Evolutionary conservation across 1,284 basidiomycete species (phyloP).

Genomic region (Cutaneotrichosporon mucoides): DNA sequence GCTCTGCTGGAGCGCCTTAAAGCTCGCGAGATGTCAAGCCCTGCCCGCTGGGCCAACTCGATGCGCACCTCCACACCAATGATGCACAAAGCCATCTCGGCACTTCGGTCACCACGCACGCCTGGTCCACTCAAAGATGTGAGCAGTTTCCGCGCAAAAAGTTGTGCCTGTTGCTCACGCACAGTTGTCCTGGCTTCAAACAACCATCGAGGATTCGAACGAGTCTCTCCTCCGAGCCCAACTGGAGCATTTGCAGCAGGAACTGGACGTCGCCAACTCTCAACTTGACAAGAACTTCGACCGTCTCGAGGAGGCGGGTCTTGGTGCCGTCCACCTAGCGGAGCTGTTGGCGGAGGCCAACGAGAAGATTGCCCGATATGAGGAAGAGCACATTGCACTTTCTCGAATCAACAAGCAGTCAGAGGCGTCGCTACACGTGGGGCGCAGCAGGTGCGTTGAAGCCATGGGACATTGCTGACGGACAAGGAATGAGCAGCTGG

Average conservation of each 20-base stretch:
- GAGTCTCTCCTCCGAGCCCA: conserved; percentile 46
- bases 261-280: conserved; percentile 48
- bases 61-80: conserved; percentile 28
- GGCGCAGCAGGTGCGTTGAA: conserved; percentile 4
- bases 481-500: conserved; percentile 20
- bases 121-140: conserved; percentile 46
- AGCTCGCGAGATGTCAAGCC: background rate
- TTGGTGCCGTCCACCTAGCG: conserved; percentile 46
- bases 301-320: conserved; percentile 49
- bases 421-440: conserved; percentile 10
- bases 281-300: conserved; percentile 52
- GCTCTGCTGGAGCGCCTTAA: conserved; percentile 27
- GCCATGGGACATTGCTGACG: background rate
- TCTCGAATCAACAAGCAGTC: conserved; percentile 29
- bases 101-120: conserved; percentile 40
- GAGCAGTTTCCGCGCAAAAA: conserved; percentile 4
- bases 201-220: conserved; percentile 36
- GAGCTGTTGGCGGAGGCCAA: conserved; percentile 47
- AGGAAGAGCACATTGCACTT: conserved; percentile 39
- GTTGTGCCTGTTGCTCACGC: background rate
- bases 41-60: conserved; percentile 7
- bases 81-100: conserved; percentile 34
- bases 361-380: conserved; percentile 41
- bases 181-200: conserved; percentile 46
- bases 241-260: conserved; percentile 48